phyloP scores from a whole-genome alignment of 2,329 filamentous ascomycete species.

The Pleomassaria siparia region DNA sequence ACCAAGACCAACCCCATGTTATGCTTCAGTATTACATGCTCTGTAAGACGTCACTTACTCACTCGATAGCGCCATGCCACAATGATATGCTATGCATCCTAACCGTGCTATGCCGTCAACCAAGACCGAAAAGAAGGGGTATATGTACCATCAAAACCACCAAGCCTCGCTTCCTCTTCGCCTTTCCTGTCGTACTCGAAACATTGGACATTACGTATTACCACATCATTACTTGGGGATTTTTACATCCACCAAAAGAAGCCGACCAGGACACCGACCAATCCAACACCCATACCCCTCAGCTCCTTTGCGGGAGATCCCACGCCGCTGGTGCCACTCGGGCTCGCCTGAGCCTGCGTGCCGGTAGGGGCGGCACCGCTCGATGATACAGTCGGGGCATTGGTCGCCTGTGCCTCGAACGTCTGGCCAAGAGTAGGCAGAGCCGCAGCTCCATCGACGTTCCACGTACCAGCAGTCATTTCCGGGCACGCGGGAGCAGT shows the following conservation, averaged over 20 bases:
- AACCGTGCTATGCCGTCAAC: background rate
- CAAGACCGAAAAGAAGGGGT: constrained; percentile 8
- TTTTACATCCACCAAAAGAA: constrained; percentile 29
- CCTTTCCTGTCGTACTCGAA: background rate
- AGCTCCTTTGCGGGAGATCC: constrained; percentile 16
- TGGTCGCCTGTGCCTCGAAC: constrained; percentile 16
- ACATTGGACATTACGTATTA: background rate
- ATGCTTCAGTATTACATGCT: no score
- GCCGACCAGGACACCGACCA: constrained; percentile 22
- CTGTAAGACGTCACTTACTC: no score
- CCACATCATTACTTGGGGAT: no score
- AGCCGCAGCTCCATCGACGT: constrained; percentile 67
- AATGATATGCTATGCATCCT: constrained; percentile 2
- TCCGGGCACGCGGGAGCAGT: constrained; percentile 70
- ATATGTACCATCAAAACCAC: constrained; percentile 16
- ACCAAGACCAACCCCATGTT: no score
- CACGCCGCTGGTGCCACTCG: constrained; percentile 18
- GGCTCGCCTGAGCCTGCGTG: constrained; percentile 1
- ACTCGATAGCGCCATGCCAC: background rate
- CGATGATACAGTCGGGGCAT: constrained; percentile 6
- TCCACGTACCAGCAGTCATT: constrained; percentile 70
- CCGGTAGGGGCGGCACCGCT: background rate
- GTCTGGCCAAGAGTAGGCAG: constrained; percentile 67
- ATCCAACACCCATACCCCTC: constrained; percentile 23
- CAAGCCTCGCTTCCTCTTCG: background rate